Conservation (phyloP, 2,329 filamentous ascomycete species). For the Akanthomyces dipterigenus region DNA sequence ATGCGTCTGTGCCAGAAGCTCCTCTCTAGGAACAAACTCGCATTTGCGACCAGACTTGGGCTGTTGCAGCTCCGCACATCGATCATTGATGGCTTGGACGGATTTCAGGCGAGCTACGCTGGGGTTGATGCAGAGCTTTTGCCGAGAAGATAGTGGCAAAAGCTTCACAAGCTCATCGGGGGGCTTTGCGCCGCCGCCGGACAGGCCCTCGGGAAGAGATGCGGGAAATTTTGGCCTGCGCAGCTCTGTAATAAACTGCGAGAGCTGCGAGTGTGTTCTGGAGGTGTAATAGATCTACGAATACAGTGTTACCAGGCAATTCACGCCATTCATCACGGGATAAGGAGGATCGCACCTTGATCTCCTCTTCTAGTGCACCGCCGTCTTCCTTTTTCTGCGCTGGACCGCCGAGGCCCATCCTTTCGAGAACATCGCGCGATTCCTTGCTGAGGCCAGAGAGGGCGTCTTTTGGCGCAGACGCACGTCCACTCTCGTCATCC, state of each 20-base stretch:
- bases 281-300: slow-evolving; percentile 79
- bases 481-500: slow-evolving; percentile 41
- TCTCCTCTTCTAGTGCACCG: slow-evolving; percentile 51
- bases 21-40: slow-evolving; percentile 68
- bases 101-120: slow-evolving; percentile 65
- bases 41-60: slow-evolving; percentile 56
- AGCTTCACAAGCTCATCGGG: slow-evolving; percentile 57
- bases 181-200: slow-evolving; percentile 18
- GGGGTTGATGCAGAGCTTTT: slow-evolving; percentile 84
- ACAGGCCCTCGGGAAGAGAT: slow-evolving; percentile 48
- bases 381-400: slow-evolving; percentile 32
- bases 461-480: slow-evolving; percentile 27
- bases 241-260: slow-evolving; percentile 80
- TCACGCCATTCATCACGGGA: background rate
- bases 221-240: slow-evolving; percentile 71
- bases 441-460: slow-evolving; percentile 62
- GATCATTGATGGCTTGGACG: slow-evolving; percentile 82
- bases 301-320: slow-evolving; percentile 23
- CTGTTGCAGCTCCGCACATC: slow-evolving; percentile 85
- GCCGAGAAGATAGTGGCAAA: slow-evolving; percentile 75
- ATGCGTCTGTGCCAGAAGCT: slow-evolving; percentile 63
- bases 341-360: slow-evolving; percentile 49
- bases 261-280: slow-evolving; percentile 84
- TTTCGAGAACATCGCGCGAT: slow-evolving; percentile 67
- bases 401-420: slow-evolving; percentile 43